Conservation (phyloP, 2,329 filamentous ascomycete species). For the Eutypella sp. region DNA sequence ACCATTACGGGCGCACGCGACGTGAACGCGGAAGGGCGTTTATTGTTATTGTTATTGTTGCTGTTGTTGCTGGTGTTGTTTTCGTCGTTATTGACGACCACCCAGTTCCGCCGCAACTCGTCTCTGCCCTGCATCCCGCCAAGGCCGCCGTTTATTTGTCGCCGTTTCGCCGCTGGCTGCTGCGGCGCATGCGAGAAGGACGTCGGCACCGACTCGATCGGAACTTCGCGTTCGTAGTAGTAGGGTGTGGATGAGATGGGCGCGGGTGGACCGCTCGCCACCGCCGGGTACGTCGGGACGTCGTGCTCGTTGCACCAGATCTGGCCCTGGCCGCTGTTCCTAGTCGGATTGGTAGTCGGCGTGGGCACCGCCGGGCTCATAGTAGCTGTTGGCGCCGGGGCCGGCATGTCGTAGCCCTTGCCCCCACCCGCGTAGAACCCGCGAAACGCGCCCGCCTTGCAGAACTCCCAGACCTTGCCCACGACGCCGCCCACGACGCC, state of each 20-base stretch:
- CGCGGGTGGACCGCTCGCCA: constrained; percentile 28
- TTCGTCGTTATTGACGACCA: constrained; percentile 52
- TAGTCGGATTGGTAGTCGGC: no score
- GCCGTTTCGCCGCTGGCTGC: constrained; percentile 46
- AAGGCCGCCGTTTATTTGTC: constrained; percentile 45
- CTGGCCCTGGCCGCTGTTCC: constrained; percentile 12
- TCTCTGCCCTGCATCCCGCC: no score
- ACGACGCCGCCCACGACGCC: constrained; percentile 65
- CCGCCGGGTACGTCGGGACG: constrained; percentile 17
- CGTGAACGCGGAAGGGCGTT: constrained; percentile 14
- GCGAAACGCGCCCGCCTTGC: constrained; percentile 65
- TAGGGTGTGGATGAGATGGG: constrained; percentile 29
- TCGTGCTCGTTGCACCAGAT: constrained; percentile 25
- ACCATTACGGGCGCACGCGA: constrained; percentile 16
- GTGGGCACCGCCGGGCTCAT: no score
- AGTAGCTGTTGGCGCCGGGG: background rate
- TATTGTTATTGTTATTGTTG: constrained; percentile 4
- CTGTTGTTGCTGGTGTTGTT: constrained; percentile 5
- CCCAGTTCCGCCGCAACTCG: constrained; percentile 64
- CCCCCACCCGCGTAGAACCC: constrained; percentile 88
- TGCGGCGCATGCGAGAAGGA: no score
- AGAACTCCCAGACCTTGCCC: constrained; percentile 82
- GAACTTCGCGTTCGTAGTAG: constrained; percentile 26
- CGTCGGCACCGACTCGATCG: constrained; percentile 30
- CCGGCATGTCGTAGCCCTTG: constrained; percentile 57